Conservation (phyloP, 2,329 filamentous ascomycete species). For the Ophiocordyceps unilateralis region DNA sequence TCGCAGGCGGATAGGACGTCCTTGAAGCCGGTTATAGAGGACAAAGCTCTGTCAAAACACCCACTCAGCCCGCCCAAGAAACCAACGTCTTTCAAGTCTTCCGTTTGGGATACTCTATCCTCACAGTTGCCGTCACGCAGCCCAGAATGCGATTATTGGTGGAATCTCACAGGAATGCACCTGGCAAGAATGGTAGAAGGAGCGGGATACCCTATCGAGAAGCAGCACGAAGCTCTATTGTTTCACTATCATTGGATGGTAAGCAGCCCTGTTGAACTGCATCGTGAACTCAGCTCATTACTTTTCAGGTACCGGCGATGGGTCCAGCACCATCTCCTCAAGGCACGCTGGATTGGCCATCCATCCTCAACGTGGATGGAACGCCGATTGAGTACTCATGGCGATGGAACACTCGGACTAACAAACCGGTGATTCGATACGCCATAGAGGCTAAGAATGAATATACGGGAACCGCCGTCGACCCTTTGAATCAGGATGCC, state of each 20-base stretch:
- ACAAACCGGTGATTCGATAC: background rate
- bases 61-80: no score
- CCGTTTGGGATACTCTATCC: background rate
- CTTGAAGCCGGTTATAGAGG: no score
- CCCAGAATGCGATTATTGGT: background rate
- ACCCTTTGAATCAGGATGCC: background rate
- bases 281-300: no score
- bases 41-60: no score
- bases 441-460: background rate
- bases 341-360: background rate
- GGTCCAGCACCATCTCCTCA: background rate
- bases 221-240: background rate
- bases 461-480: background rate
- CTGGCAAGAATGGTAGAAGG: background rate
- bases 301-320: background rate
- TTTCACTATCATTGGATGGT: background rate
- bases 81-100: no score
- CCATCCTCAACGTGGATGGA: background rate
- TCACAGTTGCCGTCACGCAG: background rate
- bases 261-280: background rate
- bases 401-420: background rate
- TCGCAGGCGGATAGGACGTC: no score
- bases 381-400: background rate
- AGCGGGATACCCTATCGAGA: background rate
- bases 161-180: background rate